A percentile compares a stretch with the other conserved stretches of the same genome.
Evolutionary conservation across 108 stramenopile genomes (phyloP).

Genomic region (Fragilaria crotonensis): DNA sequence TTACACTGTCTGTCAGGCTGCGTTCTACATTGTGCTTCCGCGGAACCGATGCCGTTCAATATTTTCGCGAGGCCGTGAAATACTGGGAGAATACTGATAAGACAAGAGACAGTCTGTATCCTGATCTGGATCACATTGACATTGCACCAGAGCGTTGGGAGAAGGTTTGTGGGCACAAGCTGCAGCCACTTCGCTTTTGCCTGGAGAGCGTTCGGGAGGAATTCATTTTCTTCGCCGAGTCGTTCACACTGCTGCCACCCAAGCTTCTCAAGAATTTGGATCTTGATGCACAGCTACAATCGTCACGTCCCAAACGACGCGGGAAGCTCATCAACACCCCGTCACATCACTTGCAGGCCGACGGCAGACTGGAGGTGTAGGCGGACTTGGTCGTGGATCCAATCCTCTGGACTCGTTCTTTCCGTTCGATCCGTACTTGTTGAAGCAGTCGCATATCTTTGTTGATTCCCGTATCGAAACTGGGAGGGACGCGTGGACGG

Average conservation of each 20-base stretch:
- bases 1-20: constrained; percentile 88
- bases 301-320: constrained; percentile 1
- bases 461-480: constrained; percentile 78
- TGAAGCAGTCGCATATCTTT: constrained; percentile 66
- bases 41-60: constrained; percentile 63
- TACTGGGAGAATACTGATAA: constrained; percentile 5
- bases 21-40: constrained; percentile 98
- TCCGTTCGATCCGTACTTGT: constrained; percentile 94
- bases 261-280: constrained; percentile 3
- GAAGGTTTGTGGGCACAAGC: constrained; percentile 44
- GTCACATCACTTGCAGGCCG: constrained; percentile 54
- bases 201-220: constrained; percentile 90
- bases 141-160: constrained; percentile 56
- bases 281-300: neutral
- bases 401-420: constrained; percentile 96
- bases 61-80: constrained; percentile 36
- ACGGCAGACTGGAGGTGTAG: constrained; percentile 73
- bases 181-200: constrained; percentile 88
- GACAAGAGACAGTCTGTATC: constrained; percentile 1
- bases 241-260: constrained; percentile 29
- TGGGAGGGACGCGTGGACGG: constrained; percentile 83
- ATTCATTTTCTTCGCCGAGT: constrained; percentile 80
- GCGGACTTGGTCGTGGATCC: constrained; percentile 79
- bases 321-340: constrained; percentile 51
- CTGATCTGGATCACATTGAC: constrained; percentile 1